These are phyloP conservation scores for Madurella mycetomatis DNA, from an alignment of 2,329 filamentous ascomycete species.

Conservation along the genomic window DNA sequence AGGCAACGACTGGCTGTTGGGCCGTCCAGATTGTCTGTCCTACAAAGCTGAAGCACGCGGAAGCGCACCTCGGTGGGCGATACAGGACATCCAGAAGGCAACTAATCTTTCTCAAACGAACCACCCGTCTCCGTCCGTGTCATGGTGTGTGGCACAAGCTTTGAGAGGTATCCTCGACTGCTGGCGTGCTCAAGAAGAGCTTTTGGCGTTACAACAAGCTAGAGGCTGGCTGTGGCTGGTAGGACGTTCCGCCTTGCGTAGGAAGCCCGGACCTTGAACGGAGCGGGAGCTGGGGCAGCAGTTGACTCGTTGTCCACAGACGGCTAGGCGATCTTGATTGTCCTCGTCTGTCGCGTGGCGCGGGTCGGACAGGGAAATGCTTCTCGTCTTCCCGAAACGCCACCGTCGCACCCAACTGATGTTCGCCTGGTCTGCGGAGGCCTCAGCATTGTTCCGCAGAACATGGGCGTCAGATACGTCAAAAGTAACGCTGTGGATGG, in stretches of 20 bases:
- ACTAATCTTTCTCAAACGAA: not conserved
- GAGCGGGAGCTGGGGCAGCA: not conserved
- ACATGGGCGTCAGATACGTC: not conserved
- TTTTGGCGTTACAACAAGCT: slow-evolving; percentile 16
- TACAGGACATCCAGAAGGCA: slow-evolving; percentile 11
- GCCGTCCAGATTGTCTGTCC: slow-evolving; percentile 18
- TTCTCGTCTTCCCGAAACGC: slow-evolving; percentile 17
- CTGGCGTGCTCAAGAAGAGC: slow-evolving; percentile 15
- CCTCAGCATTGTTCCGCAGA: slow-evolving; percentile 1
- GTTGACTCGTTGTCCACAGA: slow-evolving; percentile 2
- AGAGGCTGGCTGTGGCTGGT: slow-evolving; percentile 12
- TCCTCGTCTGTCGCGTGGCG: slow-evolving; percentile 18
- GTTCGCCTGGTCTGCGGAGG: slow-evolving; percentile 11
- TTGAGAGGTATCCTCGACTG: slow-evolving; percentile 9
- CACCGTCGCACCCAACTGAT: slow-evolving; percentile 15
- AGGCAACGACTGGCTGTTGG: not conserved
- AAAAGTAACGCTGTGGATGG: not conserved
- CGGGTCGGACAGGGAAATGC: slow-evolving; percentile 16
- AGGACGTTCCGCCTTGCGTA: slow-evolving; percentile 12
- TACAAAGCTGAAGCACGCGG: slow-evolving; percentile 23
- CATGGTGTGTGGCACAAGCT: slow-evolving; percentile 17
- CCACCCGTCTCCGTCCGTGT: slow-evolving; percentile 1
- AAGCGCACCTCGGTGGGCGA: slow-evolving; percentile 17
- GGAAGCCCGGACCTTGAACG: slow-evolving; percentile 7
- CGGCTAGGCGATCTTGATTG: not conserved